These are phyloP conservation scores for Trichoderma virens DNA, from an alignment of 495 filamentous ascomycete genomes.

Conservation along the genomic window DNA sequence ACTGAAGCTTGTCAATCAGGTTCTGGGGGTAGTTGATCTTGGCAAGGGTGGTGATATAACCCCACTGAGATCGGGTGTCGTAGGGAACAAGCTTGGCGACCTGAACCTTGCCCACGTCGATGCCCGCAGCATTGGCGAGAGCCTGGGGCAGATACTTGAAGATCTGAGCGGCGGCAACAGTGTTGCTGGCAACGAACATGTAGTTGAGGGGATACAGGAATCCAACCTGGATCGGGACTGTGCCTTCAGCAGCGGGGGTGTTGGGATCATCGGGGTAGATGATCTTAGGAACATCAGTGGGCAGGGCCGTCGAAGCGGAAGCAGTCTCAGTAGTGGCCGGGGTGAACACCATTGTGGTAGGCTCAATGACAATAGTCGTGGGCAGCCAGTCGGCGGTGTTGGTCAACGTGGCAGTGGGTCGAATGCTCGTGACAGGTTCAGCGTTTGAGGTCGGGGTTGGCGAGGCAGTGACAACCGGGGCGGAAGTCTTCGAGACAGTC, in stretches of 20 bases:
- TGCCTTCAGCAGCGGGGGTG: conserved; percentile 46
- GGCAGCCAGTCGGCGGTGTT: conserved; percentile 35
- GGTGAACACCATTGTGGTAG: conserved; percentile 24
- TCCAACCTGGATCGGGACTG: conserved; percentile 68
- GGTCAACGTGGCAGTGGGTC: conserved; percentile 31
- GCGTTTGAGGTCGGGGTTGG: background rate
- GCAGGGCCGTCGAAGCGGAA: conserved; percentile 37
- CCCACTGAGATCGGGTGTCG: conserved; percentile 59
- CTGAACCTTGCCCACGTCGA: conserved; percentile 41
- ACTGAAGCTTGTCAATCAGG: conserved; percentile 52
- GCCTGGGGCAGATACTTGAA: conserved; percentile 73
- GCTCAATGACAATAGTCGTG: conserved; percentile 34
- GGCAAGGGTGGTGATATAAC: conserved; percentile 80
- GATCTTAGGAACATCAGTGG: conserved; percentile 59
- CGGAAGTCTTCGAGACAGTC: background rate
- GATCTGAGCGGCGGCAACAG: conserved; percentile 73
- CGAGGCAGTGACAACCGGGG: background rate
- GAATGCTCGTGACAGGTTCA: conserved; percentile 26
- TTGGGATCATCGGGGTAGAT: conserved; percentile 52
- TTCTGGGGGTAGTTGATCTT: conserved; percentile 62
- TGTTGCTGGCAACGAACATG: conserved; percentile 62
- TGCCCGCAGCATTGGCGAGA: conserved; percentile 56
- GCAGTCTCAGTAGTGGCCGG: conserved; percentile 17
- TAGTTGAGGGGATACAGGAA: conserved; percentile 78
- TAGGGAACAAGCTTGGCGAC: conserved; percentile 73